Evolutionary conservation across 2,329 filamentous ascomycete genomes (phyloP).

Genomic region (Cryphonectria naterciae): DNA sequence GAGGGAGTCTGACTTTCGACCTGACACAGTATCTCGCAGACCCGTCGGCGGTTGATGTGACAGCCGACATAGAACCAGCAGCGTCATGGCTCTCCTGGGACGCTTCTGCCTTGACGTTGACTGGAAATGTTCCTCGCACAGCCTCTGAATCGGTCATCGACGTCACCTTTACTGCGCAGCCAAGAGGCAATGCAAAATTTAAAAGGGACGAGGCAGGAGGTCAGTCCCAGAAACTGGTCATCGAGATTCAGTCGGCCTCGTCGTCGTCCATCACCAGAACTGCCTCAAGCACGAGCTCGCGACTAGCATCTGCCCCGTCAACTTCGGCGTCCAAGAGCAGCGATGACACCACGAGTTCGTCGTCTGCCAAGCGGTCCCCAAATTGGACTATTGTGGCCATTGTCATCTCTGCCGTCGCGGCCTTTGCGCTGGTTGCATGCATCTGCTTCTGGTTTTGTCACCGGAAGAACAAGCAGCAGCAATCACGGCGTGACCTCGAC

Average conservation of each 20-base stretch:
- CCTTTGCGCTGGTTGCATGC: conserved; percentile 41
- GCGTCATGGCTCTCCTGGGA: conserved; percentile 50
- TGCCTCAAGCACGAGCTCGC: conserved; percentile 25
- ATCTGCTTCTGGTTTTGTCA: conserved; percentile 38
- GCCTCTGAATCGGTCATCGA: conserved; percentile 35
- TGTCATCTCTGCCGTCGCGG: conserved; percentile 47
- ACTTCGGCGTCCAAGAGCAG: conserved; percentile 29
- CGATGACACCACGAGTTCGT: neutral
- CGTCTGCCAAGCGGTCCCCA: neutral
- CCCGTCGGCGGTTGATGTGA: conserved; percentile 44
- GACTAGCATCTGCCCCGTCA: conserved; percentile 32
- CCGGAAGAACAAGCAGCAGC: conserved; percentile 32
- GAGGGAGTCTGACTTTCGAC: conserved; percentile 48
- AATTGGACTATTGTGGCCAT: conserved; percentile 47
- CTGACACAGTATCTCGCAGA: conserved; percentile 48
- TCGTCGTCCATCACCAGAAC: conserved; percentile 33
- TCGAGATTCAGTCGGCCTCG: conserved; percentile 40
- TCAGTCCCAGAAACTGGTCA: conserved; percentile 44
- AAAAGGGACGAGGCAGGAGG: conserved; percentile 29
- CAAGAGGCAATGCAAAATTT: conserved; percentile 36
- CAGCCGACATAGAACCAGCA: conserved; percentile 41
- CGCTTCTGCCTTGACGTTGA: conserved; percentile 40
- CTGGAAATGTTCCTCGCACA: conserved; percentile 45
- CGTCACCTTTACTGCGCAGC: conserved; percentile 39
- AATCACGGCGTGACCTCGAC: conserved; percentile 25